Evolutionary conservation across 768 basidiomycete genomes (phyloP).

Genomic region (Leucocoprinus leucothites): DNA sequence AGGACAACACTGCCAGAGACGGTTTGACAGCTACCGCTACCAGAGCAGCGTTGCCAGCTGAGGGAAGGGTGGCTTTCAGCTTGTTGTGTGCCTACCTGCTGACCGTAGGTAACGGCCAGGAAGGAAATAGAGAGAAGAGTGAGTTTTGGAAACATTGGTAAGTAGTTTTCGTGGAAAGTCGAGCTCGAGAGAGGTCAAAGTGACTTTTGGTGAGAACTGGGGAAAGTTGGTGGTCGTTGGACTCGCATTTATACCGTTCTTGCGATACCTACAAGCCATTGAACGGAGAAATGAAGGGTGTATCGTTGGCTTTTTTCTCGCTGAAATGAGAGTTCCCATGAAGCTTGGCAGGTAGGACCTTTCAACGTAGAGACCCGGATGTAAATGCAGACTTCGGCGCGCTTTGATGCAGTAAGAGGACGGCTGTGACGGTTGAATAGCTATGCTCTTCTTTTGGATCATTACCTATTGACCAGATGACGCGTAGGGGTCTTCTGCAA

Average conservation of each 20-base stretch:
- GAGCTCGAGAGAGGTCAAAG: background rate
- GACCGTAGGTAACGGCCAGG: conserved; percentile 31
- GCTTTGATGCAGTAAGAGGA: background rate
- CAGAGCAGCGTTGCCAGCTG: conserved; percentile 34
- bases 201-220: background rate
- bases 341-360: background rate
- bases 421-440: background rate
- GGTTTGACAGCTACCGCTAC: conserved; percentile 27
- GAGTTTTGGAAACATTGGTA: conserved; percentile 5
- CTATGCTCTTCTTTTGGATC: background rate
- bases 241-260: background rate
- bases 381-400: background rate
- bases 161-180: background rate
- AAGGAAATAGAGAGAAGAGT: conserved; percentile 25
- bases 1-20: conserved; percentile 29
- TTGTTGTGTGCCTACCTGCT: conserved; percentile 39
- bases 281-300: background rate
- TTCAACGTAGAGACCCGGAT: background rate
- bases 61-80: conserved; percentile 42
- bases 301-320: background rate
- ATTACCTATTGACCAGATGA: background rate
- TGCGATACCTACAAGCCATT: background rate
- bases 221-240: background rate
- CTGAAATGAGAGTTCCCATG: background rate
- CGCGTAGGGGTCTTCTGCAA: background rate